These are phyloP conservation scores for Fragaria nilgerrensis DNA, from an alignment of 306 rosid species.

Conservation along the genomic window DNA sequence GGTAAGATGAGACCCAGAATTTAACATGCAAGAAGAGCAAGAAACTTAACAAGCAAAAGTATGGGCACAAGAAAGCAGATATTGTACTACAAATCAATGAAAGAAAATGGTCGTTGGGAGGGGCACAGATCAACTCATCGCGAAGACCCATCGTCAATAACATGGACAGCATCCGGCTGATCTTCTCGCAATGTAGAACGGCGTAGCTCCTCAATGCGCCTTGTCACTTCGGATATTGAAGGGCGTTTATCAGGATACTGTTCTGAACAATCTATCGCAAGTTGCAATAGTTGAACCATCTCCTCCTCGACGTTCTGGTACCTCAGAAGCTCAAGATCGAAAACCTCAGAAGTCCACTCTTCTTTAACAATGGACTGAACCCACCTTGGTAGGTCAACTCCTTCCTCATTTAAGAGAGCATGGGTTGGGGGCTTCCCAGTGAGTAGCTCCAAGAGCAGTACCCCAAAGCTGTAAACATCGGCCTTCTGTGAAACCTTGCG, in stretches of 20 bases:
- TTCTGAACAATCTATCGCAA: constrained; percentile 50
- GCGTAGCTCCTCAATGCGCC: constrained; percentile 46
- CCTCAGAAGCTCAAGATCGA: constrained; percentile 50
- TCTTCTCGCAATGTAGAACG: constrained; percentile 31
- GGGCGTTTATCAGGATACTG: constrained; percentile 54
- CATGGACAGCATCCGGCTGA: constrained; percentile 20
- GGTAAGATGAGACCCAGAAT: constrained; percentile 16
- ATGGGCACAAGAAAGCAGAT: constrained; percentile 18
- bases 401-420: constrained; percentile 47
- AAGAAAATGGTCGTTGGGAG: background rate
- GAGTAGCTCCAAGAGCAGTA: constrained; percentile 48
- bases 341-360: constrained; percentile 55
- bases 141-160: constrained; percentile 13
- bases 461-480: constrained; percentile 52
- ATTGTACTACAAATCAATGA: constrained; percentile 20
- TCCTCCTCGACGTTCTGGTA: constrained; percentile 49
- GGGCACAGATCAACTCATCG: constrained; percentile 25
- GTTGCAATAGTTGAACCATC: constrained; percentile 57
- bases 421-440: constrained; percentile 54
- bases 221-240: constrained; percentile 35
- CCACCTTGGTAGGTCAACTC: constrained; percentile 56
- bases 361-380: constrained; percentile 52
- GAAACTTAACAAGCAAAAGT: constrained; percentile 22
- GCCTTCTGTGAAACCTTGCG: constrained; percentile 55
- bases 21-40: constrained; percentile 20